Evolutionary conservation across 768 basidiomycete species (phyloP), one percentile per base, ranked within the genome.

Genomic region (Russula ochroleuca): DNA sequence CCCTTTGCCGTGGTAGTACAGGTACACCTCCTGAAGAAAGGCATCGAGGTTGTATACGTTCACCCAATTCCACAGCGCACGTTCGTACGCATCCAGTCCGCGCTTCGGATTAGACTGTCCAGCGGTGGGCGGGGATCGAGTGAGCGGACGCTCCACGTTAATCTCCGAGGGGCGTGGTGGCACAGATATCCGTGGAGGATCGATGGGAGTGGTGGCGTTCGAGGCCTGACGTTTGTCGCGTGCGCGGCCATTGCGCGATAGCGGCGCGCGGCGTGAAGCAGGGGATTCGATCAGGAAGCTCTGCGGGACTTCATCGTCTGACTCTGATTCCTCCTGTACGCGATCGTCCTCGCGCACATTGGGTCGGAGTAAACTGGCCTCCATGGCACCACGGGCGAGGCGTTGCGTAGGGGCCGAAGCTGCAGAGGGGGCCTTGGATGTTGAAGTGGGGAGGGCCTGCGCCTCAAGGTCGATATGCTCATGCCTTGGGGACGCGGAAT

Each of bases 51-150:
- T 98, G 72, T 94, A 93, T 14, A 98, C 94, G 72, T 99, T 99
- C 63, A 98, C 94, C 97, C 97, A 99, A 62, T 91, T 90, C 97
- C 97, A 99, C 53, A 98, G 75, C 1, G 97, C 97, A 63, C 86
- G 87, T 74, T 99, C 94, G 70, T 91, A 87, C 14, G 85, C 85
- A 70, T 94, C 89, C 50, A 94, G 73, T 10, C 91, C 88, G 56
- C 84, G 81, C 81, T 86, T 83, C 48, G 76, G 79, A 64, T 78
- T 84, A 21, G 75, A 70, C 48, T 55, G 70, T 13, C 62, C 70
- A 61, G 69, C 69, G 19, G 67, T 58, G 3, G 70, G 38, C 48
- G 71, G 69, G 23, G 67, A 67, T 67, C 55, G 23, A 59, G 71
- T 2, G 19, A 52, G 17, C 59, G 70, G 35, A 67, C 59, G 73